Conservation (phyloP, 345 rosid genomes). For the Hypericum perforatum region DNA sequence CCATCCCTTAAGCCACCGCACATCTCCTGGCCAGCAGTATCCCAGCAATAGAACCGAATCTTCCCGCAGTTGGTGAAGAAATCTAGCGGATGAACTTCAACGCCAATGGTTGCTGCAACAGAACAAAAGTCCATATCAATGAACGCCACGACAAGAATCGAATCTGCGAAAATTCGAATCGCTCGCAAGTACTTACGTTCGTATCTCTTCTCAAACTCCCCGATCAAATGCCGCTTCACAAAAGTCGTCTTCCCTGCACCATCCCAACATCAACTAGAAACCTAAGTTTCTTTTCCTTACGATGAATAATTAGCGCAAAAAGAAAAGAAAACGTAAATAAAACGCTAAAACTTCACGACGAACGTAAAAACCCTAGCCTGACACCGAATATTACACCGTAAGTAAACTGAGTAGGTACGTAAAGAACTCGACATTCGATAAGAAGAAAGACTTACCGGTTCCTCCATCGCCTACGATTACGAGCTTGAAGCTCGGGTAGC, state of each 20-base stretch:
- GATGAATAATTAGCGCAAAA: not conserved
- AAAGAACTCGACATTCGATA: not conserved
- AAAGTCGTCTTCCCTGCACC: slow-evolving; percentile 4
- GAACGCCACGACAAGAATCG: not conserved
- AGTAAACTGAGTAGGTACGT: too few relatives aligned
- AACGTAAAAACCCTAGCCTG: too few relatives aligned
- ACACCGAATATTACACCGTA: too few relatives aligned
- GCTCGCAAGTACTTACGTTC: slow-evolving; percentile 22
- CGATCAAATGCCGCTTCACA: slow-evolving; percentile 1
- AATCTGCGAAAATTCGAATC: not conserved
- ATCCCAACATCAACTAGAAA: not conserved
- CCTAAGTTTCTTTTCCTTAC: not conserved
- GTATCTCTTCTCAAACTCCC: slow-evolving; percentile 14
- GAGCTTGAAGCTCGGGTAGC: slow-evolving; percentile 15
- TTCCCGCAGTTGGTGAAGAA: slow-evolving; percentile 2
- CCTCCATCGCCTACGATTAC: slow-evolving; percentile 1
- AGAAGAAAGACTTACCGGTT: not conserved
- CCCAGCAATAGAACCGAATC: slow-evolving; percentile 8
- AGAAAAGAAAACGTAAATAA: not conserved
- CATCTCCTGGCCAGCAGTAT: slow-evolving; percentile 3
- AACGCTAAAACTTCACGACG: not conserved
- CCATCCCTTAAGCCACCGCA: slow-evolving; percentile 6
- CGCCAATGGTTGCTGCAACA: slow-evolving; percentile 1
- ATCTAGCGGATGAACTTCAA: slow-evolving; percentile 4
- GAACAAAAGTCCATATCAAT: not conserved